Conservation (phyloP, 495 filamentous ascomycete genomes). For the Penicillium manginii region DNA sequence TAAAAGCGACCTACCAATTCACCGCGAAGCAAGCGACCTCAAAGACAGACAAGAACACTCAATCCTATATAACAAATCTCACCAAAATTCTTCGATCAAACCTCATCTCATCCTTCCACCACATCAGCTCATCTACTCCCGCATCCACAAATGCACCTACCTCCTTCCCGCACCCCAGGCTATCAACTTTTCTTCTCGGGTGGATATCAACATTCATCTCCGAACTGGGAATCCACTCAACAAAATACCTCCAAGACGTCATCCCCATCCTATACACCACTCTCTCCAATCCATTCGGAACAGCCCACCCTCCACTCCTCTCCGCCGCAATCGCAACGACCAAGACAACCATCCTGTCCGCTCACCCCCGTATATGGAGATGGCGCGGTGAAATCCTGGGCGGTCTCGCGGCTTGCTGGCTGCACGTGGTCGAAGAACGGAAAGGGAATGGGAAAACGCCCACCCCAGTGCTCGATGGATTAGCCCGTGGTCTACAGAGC, state of each 20-base stretch:
- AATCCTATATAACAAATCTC: slow-evolving; percentile 25
- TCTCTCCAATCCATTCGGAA: slow-evolving; percentile 71
- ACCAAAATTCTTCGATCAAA: slow-evolving; percentile 44
- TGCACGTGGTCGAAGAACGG: slow-evolving; percentile 55
- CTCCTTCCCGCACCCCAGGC: slow-evolving; percentile 45
- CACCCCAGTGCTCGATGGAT: slow-evolving; percentile 17
- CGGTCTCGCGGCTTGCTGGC: slow-evolving; percentile 68
- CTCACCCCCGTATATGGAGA: slow-evolving; percentile 71
- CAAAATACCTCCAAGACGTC: slow-evolving; percentile 75
- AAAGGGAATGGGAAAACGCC: slow-evolving; percentile 14
- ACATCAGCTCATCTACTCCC: slow-evolving; percentile 48
- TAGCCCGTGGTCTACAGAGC: slow-evolving; percentile 54
- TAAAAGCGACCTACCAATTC: slow-evolving; percentile 43
- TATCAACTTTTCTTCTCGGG: slow-evolving; percentile 59
- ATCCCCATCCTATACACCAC: slow-evolving; percentile 68
- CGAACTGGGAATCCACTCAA: slow-evolving; percentile 67
- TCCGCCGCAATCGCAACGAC: slow-evolving; percentile 55
- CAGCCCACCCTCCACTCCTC: slow-evolving; percentile 58
- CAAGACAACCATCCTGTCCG: slow-evolving; percentile 62
- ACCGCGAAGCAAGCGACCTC: slow-evolving; percentile 6
- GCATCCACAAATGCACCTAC: slow-evolving; percentile 51
- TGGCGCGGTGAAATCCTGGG: slow-evolving; percentile 73
- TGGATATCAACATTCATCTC: slow-evolving; percentile 56
- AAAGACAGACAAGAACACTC: slow-evolving; percentile 19
- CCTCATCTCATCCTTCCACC: slow-evolving; percentile 51